These are phyloP conservation scores for Polychytrium aggregatum DNA, from an alignment of 192 early-diverging fungal species.

Conservation along the genomic window DNA sequence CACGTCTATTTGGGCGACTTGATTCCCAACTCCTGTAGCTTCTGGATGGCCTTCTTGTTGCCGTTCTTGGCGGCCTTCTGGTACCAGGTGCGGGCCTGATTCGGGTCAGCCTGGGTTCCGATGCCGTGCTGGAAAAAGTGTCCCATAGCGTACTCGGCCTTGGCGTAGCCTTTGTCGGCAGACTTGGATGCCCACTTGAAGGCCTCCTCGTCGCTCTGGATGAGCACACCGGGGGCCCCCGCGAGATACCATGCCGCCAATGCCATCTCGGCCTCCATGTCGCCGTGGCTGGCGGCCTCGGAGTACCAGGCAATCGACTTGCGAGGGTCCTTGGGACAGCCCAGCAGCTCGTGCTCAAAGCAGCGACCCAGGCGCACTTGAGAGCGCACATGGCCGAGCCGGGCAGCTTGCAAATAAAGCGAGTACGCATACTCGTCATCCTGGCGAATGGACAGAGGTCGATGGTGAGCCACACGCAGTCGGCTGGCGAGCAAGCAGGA, in stretches of 20 bases:
- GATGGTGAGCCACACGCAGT: background rate
- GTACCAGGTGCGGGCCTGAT: slow-evolving; percentile 88
- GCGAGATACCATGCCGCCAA: slow-evolving; percentile 98
- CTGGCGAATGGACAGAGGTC: slow-evolving; percentile 7
- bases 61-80: slow-evolving; percentile 70
- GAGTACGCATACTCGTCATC: slow-evolving; percentile 86
- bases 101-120: slow-evolving; percentile 61
- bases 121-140: slow-evolving; percentile 90
- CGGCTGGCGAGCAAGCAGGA: background rate
- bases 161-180: slow-evolving; percentile 86
- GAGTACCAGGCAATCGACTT: slow-evolving; percentile 96
- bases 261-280: slow-evolving; percentile 83
- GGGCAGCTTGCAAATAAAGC: slow-evolving; percentile 82
- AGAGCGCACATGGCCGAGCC: slow-evolving; percentile 84
- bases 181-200: slow-evolving; percentile 96
- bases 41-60: slow-evolving; percentile 68
- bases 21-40: slow-evolving; percentile 75
- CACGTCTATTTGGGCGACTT: too few relatives aligned
- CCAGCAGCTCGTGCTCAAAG: slow-evolving; percentile 90
- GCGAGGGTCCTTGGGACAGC: slow-evolving; percentile 72
- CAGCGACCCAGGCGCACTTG: slow-evolving; percentile 85
- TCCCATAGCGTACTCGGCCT: slow-evolving; percentile 94
- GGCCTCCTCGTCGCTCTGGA: slow-evolving; percentile 88
- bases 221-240: slow-evolving; percentile 58
- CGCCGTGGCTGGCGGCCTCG: slow-evolving; percentile 77